phyloP scores from a whole-genome alignment of 2,329 filamentous ascomycete species.

The Paramyrothecium sp. region DNA sequence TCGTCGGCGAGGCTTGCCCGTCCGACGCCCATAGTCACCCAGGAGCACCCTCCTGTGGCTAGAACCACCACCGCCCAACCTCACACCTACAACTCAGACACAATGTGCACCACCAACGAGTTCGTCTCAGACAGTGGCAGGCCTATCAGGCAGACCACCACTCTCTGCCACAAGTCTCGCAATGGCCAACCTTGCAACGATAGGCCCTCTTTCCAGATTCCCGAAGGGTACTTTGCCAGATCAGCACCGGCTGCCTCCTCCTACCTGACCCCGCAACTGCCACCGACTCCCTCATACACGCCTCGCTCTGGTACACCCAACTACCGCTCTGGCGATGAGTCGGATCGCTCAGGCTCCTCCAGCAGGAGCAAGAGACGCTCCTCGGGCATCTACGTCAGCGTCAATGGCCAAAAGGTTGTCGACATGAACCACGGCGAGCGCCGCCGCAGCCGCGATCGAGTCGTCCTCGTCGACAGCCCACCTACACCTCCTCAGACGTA shows the following conservation, averaged over 20 bases:
- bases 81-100: constrained; percentile 22
- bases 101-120: constrained; percentile 50
- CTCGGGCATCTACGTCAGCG: constrained; percentile 28
- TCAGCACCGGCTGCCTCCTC: constrained; percentile 19
- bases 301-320: constrained; percentile 25
- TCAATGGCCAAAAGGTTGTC: constrained; percentile 34
- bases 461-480: constrained; percentile 43
- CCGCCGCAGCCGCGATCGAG: constrained; percentile 35
- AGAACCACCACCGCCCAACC: background rate
- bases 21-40: background rate
- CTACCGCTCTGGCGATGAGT: constrained; percentile 36
- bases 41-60: background rate
- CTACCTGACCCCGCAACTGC: constrained; percentile 31
- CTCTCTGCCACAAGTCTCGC: constrained; percentile 37
- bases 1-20: background rate
- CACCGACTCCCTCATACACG: constrained; percentile 38
- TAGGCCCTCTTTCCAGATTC: constrained; percentile 38
- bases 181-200: constrained; percentile 39
- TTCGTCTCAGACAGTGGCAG: constrained; percentile 44
- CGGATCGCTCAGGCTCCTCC: constrained; percentile 30
- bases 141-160: constrained; percentile 24
- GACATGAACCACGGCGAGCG: constrained; percentile 29
- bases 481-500: constrained; percentile 44
- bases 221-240: constrained; percentile 31
- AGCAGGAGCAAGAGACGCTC: constrained; percentile 29